Evolutionary conservation across 2,329 filamentous ascomycete genomes (phyloP).

Genomic region (Fusarium austroafricanum): DNA sequence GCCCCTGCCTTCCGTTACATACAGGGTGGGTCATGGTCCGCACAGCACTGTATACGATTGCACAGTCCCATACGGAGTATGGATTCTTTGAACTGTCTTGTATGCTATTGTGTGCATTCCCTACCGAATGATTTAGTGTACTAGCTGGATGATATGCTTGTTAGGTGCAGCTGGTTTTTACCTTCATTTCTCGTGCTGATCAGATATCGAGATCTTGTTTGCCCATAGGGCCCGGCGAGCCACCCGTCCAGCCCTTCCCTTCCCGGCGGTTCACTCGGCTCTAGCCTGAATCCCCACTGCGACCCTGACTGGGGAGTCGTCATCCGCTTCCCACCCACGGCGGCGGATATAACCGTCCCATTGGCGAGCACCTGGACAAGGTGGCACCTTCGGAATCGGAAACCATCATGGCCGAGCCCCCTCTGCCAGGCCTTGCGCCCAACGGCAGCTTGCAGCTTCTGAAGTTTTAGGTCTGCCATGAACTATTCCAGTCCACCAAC

Average conservation of each 20-base stretch:
- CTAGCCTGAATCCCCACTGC: constrained; percentile 52
- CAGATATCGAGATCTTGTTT: constrained; percentile 47
- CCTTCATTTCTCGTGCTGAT: constrained; percentile 31
- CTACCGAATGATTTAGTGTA: constrained; percentile 1
- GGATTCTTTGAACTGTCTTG: constrained; percentile 1
- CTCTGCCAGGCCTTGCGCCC: constrained; percentile 40
- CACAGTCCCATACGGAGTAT: not conserved
- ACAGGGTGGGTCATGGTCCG: constrained; percentile 37
- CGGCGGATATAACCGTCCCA: constrained; percentile 51
- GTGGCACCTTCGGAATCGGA: constrained; percentile 44
- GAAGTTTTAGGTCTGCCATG: constrained; percentile 40
- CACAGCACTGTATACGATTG: constrained; percentile 28
- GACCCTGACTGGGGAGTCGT: constrained; percentile 50
- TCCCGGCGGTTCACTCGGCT: constrained; percentile 55
- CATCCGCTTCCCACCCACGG: constrained; percentile 48
- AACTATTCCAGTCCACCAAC: constrained; percentile 37
- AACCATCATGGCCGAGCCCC: constrained; percentile 43
- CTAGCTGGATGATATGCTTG: not conserved
- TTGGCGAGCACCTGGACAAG: constrained; percentile 49
- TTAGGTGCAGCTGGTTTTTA: constrained; percentile 14
- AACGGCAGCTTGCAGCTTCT: constrained; percentile 46
- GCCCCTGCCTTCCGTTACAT: constrained; percentile 43
- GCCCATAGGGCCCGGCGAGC: constrained; percentile 38
- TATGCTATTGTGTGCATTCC: constrained; percentile 2
- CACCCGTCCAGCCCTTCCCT: constrained; percentile 43